Evolutionary conservation across 768 basidiomycete genomes (phyloP).

Genomic region (Cyclocybe aegerita): DNA sequence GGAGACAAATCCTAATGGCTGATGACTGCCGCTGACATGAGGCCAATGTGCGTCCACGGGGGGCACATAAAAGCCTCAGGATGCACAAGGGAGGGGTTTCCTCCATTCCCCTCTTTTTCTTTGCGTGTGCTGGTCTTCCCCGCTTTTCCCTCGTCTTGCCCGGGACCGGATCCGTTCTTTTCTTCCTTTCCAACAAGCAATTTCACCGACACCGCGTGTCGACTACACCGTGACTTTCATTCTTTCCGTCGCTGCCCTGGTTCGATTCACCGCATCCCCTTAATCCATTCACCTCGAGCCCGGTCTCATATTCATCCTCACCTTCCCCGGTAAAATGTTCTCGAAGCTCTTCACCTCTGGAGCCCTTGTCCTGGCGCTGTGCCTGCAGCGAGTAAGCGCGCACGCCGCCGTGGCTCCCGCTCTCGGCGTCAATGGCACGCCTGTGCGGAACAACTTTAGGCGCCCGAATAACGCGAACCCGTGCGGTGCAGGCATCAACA

Average conservation of each 20-base stretch:
- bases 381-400: constrained; percentile 32
- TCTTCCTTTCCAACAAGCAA: constrained; percentile 6
- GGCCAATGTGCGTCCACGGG: neutral
- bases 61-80: neutral
- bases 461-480: constrained; percentile 28
- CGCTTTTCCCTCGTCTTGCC: constrained; percentile 17
- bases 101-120: constrained; percentile 1
- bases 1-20: constrained; percentile 5
- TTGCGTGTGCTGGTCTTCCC: constrained; percentile 12
- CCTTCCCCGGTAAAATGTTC: constrained; percentile 21
- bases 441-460: constrained; percentile 31
- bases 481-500: constrained; percentile 40
- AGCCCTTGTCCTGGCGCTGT: constrained; percentile 29
- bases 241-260: constrained; percentile 9
- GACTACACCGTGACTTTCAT: constrained; percentile 11
- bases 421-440: constrained; percentile 34
- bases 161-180: constrained; percentile 30
- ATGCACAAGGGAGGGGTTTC: constrained; percentile 9
- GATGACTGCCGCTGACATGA: neutral
- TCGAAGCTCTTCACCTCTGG: constrained; percentile 27
- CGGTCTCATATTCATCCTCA: neutral
- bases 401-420: constrained; percentile 44
- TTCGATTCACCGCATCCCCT: constrained; percentile 8
- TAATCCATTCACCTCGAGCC: constrained; percentile 2
- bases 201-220: constrained; percentile 12